Base-by-base conservation (phyloP, 2,329 filamentous ascomycete species). In the Camillea tinctor region DNA sequence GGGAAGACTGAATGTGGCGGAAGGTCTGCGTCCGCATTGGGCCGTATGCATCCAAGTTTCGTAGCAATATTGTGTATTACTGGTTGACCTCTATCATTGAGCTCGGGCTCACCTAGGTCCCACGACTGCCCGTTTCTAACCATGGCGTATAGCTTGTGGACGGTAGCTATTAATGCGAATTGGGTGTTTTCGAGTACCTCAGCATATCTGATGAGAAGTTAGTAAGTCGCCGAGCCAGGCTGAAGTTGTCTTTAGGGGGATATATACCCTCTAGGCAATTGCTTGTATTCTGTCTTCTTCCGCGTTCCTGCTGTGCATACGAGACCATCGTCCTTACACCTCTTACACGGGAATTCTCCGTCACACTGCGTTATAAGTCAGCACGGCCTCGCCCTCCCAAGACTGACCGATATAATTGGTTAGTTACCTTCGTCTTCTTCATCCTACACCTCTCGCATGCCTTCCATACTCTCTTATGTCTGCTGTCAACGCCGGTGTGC, bases 271-370 rank as follows among this genome's bases (percentile, higher is more conserved):
- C 82, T 76, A 11, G 86, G 85, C 52, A 88, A 72, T 73, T 88
- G 85, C 76, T 88, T 88, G 72, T 86, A 88, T 68, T 88, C 85
- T n/a, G 84, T 85, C 82, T 88, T 88, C 70, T 88, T 88, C 63
- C 86, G 77, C 15, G 84, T 82, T 7, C 85, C 85, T 17, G 85
- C 84, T 7, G 84, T 87, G 74, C 86, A 88, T 20, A 88, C 83
- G 7, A 87, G 76, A 17, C 84, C 84, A 62, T 88, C 86, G 66
- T 88, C 85, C 73, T 86, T 88, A 72, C 86, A 88, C 68, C 86
- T 77, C 74, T 88, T 88, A 73, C 86, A 88, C 9, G 85, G 85
- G 59, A 87, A 87, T 68, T 88, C 85, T 62, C 85, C 85, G 64
- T 88, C 85, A 69, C 85, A 88, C 84, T 87, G 40, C 5, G 22